These are phyloP conservation scores for Peronospora belbahrii DNA, from an alignment of 352 stramenopile species.

Conservation along the genomic window DNA sequence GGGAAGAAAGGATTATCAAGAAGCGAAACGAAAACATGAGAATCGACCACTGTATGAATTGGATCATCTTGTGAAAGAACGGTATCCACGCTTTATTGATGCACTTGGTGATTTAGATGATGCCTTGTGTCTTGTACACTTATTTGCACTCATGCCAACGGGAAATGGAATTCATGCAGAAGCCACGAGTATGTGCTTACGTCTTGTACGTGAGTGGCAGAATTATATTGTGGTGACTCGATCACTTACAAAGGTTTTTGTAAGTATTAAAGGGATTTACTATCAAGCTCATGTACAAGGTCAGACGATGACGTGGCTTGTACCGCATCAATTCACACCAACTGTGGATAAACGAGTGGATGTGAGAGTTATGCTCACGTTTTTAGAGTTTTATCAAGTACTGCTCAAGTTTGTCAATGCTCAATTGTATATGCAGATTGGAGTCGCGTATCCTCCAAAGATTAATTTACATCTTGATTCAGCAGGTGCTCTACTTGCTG, in stretches of 20 bases:
- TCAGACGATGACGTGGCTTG: conserved; percentile 95
- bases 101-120: conserved; percentile 98
- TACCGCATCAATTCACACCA: conserved; percentile 97
- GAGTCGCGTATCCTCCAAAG: conserved; percentile 91
- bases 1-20: conserved; percentile 76
- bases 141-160: conserved; percentile 95
- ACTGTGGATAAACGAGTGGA: conserved; percentile 96
- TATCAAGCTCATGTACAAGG: conserved; percentile 93
- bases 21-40: conserved; percentile 77
- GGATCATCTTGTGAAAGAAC: conserved; percentile 98
- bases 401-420: conserved; percentile 98
- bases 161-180: conserved; percentile 83
- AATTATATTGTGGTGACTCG: conserved; percentile 90
- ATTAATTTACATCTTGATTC: conserved; percentile 81
- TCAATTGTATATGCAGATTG: conserved; percentile 95
- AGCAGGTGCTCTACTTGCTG: conserved; percentile 58
- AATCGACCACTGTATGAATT: conserved; percentile 91
- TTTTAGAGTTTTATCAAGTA: conserved; percentile 99
- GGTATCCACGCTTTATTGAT: conserved; percentile 96
- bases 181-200: conserved; percentile 86
- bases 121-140: conserved; percentile 93
- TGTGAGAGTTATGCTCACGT: conserved; percentile 98
- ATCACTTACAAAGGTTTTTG: conserved; percentile 95
- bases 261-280: conserved; percentile 99
- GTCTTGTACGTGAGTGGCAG: conserved; percentile 93